Evolutionary conservation across 805 yeast genomes (phyloP).

Genomic region (Priceomyces haplophilus): DNA sequence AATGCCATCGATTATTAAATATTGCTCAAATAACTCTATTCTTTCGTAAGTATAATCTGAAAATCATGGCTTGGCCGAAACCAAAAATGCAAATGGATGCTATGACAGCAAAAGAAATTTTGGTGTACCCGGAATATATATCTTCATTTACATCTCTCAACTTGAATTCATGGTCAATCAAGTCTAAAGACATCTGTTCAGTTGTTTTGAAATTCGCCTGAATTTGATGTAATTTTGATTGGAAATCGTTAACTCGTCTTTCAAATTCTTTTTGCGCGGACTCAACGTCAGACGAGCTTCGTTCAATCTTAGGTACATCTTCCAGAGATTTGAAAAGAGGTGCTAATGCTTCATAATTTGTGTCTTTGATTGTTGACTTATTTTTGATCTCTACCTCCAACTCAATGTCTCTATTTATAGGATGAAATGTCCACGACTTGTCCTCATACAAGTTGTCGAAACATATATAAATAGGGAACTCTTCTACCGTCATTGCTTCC

Average conservation of each 20-base stretch:
- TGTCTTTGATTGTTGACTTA: constrained; percentile 29
- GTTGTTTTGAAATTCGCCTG: constrained; percentile 29
- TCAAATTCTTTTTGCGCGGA: constrained; percentile 34
- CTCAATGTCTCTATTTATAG: constrained; percentile 30
- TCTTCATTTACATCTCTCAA: constrained; percentile 39
- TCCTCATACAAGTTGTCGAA: constrained; percentile 42
- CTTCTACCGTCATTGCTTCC: constrained; percentile 9
- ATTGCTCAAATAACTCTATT: constrained; percentile 15
- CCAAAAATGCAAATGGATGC: constrained; percentile 29
- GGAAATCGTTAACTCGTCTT: constrained; percentile 24
- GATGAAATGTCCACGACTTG: constrained; percentile 41
- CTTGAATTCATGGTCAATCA: constrained; percentile 32
- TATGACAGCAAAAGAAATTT: constrained; percentile 24
- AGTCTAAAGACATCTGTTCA: constrained; percentile 22
- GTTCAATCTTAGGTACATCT: constrained; percentile 2
- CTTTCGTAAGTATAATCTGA: constrained; percentile 28
- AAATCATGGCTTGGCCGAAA: constrained; percentile 27
- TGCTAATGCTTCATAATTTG: constrained; percentile 35
- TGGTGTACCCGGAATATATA: constrained; percentile 34
- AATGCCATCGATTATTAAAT: not conserved
- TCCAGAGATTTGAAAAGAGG: constrained; percentile 25
- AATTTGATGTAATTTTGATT: constrained; percentile 30
- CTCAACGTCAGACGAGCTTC: constrained; percentile 7
- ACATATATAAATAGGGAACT: constrained; percentile 34
- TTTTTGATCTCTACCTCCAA: constrained; percentile 34